A percentile compares a stretch with the other conserved stretches of the same genome.
Evolutionary conservation across 257 asterid genomes (phyloP).

Genomic region (Solanum lycopersicoides): DNA sequence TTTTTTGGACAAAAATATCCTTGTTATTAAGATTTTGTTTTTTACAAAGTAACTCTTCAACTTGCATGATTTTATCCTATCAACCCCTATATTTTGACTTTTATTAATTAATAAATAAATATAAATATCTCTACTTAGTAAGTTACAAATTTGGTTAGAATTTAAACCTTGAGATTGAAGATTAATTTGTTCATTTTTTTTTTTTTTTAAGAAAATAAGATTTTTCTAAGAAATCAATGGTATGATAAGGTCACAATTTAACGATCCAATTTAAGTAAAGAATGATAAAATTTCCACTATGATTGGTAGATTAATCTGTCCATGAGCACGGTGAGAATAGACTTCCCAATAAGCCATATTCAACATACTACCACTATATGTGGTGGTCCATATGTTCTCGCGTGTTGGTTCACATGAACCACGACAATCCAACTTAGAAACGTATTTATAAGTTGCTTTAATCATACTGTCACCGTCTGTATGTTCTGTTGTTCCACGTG

Average conservation of each 20-base stretch:
- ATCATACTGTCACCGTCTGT: fast-evolving
- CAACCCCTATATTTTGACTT: neutral
- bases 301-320: too few species aligned
- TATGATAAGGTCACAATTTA: too few species aligned
- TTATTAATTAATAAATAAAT: too few species aligned
- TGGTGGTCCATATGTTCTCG: too few species aligned
- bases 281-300: too few species aligned
- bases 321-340: too few species aligned
- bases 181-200: neutral
- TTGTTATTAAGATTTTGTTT: neutral
- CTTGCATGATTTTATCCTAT: neutral
- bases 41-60: neutral
- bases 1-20: neutral
- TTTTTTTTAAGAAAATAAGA: neutral
- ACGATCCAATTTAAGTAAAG: too few species aligned
- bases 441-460: too few species aligned
- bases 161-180: neutral
- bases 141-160: neutral
- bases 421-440: too few species aligned
- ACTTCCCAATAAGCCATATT: neutral
- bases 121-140: neutral
- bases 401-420: neutral
- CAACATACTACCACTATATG: neutral
- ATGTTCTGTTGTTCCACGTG: too few species aligned
- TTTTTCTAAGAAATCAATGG: too few species aligned